Conservation (phyloP, 2,329 filamentous ascomycete species). For the Aspergillus sp. region DNA sequence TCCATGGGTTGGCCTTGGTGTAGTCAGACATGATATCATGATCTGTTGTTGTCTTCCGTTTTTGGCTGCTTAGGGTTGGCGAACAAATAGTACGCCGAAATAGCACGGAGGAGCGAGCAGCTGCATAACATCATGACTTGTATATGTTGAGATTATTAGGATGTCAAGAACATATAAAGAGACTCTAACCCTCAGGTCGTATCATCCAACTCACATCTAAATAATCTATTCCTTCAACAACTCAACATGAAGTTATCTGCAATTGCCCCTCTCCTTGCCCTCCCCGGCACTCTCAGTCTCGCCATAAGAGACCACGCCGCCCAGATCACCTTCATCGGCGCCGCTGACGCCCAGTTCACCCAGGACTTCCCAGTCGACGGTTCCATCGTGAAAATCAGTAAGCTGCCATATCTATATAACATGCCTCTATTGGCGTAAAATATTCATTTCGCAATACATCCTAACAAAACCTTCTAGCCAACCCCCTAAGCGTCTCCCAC, state of each 20-base stretch:
- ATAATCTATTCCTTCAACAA: neutral
- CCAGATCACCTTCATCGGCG: neutral
- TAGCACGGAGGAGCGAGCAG: neutral
- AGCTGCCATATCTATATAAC: neutral
- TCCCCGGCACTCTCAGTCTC: neutral
- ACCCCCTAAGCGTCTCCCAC: neutral
- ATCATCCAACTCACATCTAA: neutral
- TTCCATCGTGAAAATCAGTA: neutral
- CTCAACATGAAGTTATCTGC: neutral
- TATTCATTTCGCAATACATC: no score
- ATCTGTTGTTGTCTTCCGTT: neutral
- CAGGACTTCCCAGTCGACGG: neutral
- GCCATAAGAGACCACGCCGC: neutral
- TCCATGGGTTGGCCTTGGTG: neutral
- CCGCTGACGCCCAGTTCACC: neutral
- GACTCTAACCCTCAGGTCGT: no score
- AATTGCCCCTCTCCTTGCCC: neutral
- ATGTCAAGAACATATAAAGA: no score
- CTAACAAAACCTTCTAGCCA: neutral
- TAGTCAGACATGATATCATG: neutral
- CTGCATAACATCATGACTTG: neutral
- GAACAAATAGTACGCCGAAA: neutral
- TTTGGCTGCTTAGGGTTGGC: neutral
- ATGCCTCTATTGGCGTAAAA: no score
- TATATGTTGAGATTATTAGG: no score